A percentile compares a stretch with the other conserved stretches of the same genome.
phyloP scores from a whole-genome alignment of 768 basidiomycete species.

The Agaricus blazei region DNA sequence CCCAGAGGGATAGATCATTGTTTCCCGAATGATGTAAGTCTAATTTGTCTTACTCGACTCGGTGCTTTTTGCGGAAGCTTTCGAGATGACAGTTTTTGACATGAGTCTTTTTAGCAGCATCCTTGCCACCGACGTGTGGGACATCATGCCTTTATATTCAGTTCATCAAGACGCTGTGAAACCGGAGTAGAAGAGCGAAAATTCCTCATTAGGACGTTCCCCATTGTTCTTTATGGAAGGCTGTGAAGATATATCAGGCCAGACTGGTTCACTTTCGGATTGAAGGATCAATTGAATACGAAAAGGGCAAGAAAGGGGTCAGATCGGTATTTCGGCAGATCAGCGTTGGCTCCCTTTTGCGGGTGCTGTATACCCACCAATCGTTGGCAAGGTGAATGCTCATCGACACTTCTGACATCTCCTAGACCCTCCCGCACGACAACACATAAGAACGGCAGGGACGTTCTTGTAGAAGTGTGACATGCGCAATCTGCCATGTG shows the following conservation, averaged over 20 bases:
- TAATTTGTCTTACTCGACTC: too few species aligned
- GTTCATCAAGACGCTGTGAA: too few species aligned
- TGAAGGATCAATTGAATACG: background rate
- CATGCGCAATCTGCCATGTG: background rate
- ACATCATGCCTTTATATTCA: background rate
- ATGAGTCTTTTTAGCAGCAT: background rate
- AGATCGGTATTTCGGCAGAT: background rate
- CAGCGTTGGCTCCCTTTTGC: background rate
- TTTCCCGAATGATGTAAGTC: background rate
- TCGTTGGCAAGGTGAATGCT: background rate
- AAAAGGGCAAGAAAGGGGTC: conserved; percentile 8
- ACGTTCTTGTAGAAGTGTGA: background rate
- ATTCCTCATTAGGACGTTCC: too few species aligned
- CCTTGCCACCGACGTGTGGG: background rate
- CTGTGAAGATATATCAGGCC: background rate
- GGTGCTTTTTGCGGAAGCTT: background rate
- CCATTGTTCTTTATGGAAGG: too few species aligned
- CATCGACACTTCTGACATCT: background rate
- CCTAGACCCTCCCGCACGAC: background rate
- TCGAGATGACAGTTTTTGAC: background rate
- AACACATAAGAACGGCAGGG: background rate
- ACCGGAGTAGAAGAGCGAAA: background rate
- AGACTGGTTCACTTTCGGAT: background rate
- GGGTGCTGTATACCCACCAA: background rate
- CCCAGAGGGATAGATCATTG: background rate